Evolutionary conservation across 2,329 filamentous ascomycete genomes (phyloP).

Genomic region (Lasiodiplodia hormozganensis): DNA sequence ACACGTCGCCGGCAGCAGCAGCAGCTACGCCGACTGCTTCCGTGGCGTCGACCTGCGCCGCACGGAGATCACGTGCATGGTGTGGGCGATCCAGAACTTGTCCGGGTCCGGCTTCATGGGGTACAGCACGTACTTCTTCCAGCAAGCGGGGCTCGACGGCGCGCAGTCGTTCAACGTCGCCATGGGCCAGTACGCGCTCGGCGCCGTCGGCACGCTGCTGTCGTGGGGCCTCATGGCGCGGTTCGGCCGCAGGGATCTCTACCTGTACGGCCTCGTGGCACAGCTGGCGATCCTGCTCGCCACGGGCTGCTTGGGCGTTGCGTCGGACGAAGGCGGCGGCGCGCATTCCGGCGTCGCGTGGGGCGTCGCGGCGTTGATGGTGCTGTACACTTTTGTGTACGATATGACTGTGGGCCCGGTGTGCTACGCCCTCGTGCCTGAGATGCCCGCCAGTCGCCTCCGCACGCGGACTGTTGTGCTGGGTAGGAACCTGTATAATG

Average conservation of each 20-base stretch:
- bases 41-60: too few relatives aligned
- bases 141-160: too few relatives aligned
- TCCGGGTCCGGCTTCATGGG: too few relatives aligned
- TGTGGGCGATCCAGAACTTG: too few relatives aligned
- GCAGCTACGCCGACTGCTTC: too few relatives aligned
- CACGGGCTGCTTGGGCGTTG: constrained; percentile 80
- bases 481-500: constrained; percentile 75
- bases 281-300: constrained; percentile 72
- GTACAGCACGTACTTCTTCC: too few relatives aligned
- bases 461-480: constrained; percentile 92
- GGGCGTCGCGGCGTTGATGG: constrained; percentile 43
- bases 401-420: constrained; percentile 87
- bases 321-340: constrained; percentile 57
- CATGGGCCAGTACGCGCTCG: constrained; percentile 47
- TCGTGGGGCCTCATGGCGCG: constrained; percentile 82
- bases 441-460: constrained; percentile 80
- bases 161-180: too few relatives aligned
- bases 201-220: constrained; percentile 78
- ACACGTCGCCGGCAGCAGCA: too few relatives aligned
- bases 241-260: constrained; percentile 76
- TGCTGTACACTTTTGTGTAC: constrained; percentile 69
- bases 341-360: constrained; percentile 53
- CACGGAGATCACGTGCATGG: too few relatives aligned
- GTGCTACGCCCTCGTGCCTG: constrained; percentile 84
- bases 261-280: constrained; percentile 65